Evolutionary conservation across 768 basidiomycete genomes (phyloP).

Genomic region (Mycena vulgaris): DNA sequence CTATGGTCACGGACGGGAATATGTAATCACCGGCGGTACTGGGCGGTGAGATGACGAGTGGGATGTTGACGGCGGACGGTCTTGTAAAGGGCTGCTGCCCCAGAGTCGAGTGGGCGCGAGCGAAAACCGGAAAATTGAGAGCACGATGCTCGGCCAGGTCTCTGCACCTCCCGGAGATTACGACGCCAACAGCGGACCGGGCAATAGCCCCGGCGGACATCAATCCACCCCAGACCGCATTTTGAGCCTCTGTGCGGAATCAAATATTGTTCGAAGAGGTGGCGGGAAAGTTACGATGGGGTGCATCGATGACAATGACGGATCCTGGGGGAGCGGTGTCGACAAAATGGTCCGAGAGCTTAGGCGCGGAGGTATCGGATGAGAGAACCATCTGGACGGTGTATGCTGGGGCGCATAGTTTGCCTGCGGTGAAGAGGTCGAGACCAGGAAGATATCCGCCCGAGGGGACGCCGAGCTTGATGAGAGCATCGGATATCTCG

Average conservation of each 20-base stretch:
- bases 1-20: slow-evolving; percentile 71
- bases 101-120: slow-evolving; percentile 85
- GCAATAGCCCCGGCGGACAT: slow-evolving; percentile 77
- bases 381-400: slow-evolving; percentile 87
- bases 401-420: slow-evolving; percentile 84
- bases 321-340: slow-evolving; percentile 79
- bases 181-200: slow-evolving; percentile 78
- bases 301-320: slow-evolving; percentile 83
- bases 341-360: slow-evolving; percentile 81
- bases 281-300: slow-evolving; percentile 64
- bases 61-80: slow-evolving; percentile 80
- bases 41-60: slow-evolving; percentile 67
- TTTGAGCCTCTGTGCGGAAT: slow-evolving; percentile 69
- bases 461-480: slow-evolving; percentile 79
- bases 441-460: slow-evolving; percentile 91
- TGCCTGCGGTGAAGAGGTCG: slow-evolving; percentile 65
- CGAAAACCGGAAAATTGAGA: slow-evolving; percentile 85
- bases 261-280: neutral
- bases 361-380: slow-evolving; percentile 73
- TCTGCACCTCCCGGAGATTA: slow-evolving; percentile 89
- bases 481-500: slow-evolving; percentile 91
- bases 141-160: slow-evolving; percentile 85
- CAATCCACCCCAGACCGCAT: slow-evolving; percentile 93
- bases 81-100: slow-evolving; percentile 91
- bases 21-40: slow-evolving; percentile 51